phyloP scores from a whole-genome alignment of 1,284 basidiomycete species.

The Tremellales sp. region DNA sequence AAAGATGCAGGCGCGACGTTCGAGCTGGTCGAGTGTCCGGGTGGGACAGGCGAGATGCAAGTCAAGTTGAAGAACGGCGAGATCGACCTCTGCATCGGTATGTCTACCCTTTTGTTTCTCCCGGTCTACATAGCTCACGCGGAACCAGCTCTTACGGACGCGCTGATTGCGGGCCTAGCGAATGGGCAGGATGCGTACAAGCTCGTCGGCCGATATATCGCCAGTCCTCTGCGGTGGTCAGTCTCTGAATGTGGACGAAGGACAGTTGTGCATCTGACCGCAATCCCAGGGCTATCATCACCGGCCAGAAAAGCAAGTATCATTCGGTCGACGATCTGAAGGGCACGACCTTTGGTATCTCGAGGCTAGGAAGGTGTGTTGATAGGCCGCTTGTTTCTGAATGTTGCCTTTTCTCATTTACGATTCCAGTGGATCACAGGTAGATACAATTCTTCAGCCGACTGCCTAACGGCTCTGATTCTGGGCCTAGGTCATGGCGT shows the following conservation, averaged over 20 bases:
- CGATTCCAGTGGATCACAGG: slow-evolving; percentile 9
- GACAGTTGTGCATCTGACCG: not conserved
- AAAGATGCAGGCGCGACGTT: slow-evolving; percentile 67
- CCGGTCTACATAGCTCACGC: not conserved
- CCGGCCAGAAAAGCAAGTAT: slow-evolving; percentile 72
- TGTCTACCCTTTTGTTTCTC: slow-evolving; percentile 21
- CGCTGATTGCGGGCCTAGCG: slow-evolving; percentile 87
- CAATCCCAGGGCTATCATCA: slow-evolving; percentile 75
- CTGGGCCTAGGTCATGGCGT: slow-evolving; percentile 85
- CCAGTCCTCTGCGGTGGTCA: slow-evolving; percentile 79
- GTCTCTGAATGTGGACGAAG: slow-evolving; percentile 16
- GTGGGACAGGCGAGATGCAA: slow-evolving; percentile 89
- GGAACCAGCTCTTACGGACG: slow-evolving; percentile 74
- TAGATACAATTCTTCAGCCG: not conserved
- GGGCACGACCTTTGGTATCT: slow-evolving; percentile 83
- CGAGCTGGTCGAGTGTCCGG: slow-evolving; percentile 81
- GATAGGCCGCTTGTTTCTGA: slow-evolving; percentile 49
- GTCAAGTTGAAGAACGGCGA: slow-evolving; percentile 73
- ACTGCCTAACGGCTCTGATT: not conserved
- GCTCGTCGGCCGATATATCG: slow-evolving; percentile 89
- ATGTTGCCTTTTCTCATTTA: not conserved
- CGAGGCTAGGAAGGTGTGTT: slow-evolving; percentile 67
- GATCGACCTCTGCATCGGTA: slow-evolving; percentile 82
- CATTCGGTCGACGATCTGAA: slow-evolving; percentile 70
- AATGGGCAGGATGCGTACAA: slow-evolving; percentile 82